A percentile compares a stretch with the other conserved stretches of the same genome.
These are phyloP conservation scores for Begonia fuchsioides DNA, from an alignment of 306 rosid species.

Conservation along the genomic window DNA sequence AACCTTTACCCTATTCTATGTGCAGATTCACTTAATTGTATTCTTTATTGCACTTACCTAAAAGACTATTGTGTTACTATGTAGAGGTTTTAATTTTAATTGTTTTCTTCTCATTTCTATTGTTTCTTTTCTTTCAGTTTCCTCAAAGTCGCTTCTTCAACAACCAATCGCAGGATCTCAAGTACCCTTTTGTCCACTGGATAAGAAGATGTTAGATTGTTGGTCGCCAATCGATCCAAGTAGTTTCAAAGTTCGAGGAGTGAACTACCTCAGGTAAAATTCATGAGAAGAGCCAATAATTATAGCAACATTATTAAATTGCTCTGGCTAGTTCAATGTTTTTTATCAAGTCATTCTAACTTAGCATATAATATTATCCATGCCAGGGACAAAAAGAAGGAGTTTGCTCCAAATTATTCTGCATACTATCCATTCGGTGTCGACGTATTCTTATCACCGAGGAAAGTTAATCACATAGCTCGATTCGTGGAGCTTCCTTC, in stretches of 20 bases:
- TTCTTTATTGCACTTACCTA: not conserved
- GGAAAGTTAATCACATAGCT: conserved; percentile 75
- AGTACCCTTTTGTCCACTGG: conserved; percentile 82
- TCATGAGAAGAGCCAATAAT: no score
- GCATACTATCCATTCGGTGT: conserved; percentile 95
- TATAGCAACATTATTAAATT: no score
- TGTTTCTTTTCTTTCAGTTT: conserved; percentile 45
- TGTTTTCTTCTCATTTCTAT: conserved; percentile 2
- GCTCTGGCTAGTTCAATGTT: not conserved
- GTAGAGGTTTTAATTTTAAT: not conserved
- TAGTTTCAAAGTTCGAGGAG: conserved; percentile 72
- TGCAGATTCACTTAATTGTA: no score
- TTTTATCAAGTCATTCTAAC: conserved; percentile 1
- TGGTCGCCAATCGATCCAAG: conserved; percentile 85
- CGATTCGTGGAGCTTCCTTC: conserved; percentile 65
- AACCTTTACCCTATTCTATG: no score
- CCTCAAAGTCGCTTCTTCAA: conserved; percentile 65
- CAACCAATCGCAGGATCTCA: conserved; percentile 87
- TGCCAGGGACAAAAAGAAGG: conserved; percentile 92
- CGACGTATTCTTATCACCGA: conserved; percentile 79
- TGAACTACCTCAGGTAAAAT: conserved; percentile 70
- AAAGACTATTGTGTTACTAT: not conserved
- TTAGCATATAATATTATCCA: conserved; percentile 9
- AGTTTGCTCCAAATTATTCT: conserved; percentile 48
- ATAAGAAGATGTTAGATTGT: conserved; percentile 77